phyloP scores from a whole-genome alignment of 768 basidiomycete species.

The Amyloporia xantha region DNA sequence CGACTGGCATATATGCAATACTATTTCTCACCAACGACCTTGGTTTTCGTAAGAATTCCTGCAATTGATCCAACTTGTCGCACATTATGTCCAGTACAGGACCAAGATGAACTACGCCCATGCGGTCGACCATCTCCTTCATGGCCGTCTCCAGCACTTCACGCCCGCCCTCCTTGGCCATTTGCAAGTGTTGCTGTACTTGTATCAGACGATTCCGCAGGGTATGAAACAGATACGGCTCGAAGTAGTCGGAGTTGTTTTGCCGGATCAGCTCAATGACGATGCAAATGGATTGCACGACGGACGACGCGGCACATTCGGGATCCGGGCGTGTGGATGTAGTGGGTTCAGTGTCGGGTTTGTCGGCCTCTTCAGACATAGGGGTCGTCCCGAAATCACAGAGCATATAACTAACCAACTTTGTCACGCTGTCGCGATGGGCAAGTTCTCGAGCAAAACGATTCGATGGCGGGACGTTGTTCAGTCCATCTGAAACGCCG shows the following conservation, averaged over 20 bases:
- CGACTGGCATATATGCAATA: not conserved
- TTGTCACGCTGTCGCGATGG: constrained; percentile 58
- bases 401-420: constrained; percentile 71
- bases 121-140: constrained; percentile 74
- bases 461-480: constrained; percentile 74
- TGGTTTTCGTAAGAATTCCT: constrained; percentile 62
- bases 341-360: constrained; percentile 5
- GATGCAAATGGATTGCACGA: constrained; percentile 81
- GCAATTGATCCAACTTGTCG: constrained; percentile 59
- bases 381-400: constrained; percentile 42
- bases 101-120: constrained; percentile 89
- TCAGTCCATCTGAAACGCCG: constrained; percentile 61
- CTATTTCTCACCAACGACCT: constrained; percentile 60
- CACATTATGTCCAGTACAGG: constrained; percentile 71
- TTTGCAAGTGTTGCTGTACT: constrained; percentile 63
- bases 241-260: constrained; percentile 98
- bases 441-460: constrained; percentile 87
- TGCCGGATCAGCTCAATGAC: constrained; percentile 93
- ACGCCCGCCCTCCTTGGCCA: constrained; percentile 50
- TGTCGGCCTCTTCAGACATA: constrained; percentile 10
- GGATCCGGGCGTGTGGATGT: constrained; percentile 29
- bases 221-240: constrained; percentile 94
- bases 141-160: constrained; percentile 64
- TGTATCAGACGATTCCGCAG: constrained; percentile 85
- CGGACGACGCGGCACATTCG: constrained; percentile 65